Percentiles rank a stretch among this genome's conserved stretches.
phyloP scores from a whole-genome alignment of 495 filamentous ascomycete species.

The Podospora australis region DNA sequence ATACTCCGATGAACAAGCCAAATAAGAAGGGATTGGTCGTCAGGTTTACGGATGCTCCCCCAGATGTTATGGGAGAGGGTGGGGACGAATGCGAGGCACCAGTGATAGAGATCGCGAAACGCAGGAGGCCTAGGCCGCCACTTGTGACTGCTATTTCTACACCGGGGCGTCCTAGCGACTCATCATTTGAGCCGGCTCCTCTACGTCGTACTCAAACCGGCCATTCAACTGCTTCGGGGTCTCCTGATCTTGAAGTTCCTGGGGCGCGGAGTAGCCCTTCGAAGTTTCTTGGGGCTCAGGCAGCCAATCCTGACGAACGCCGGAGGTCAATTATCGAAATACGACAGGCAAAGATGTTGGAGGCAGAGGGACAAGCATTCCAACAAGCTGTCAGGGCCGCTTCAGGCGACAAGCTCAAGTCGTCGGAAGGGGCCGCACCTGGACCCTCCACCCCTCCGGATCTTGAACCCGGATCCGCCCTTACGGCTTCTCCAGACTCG shows the following conservation, averaged over 20 bases:
- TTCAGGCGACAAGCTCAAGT: slow-evolving; percentile 21
- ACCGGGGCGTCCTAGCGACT: slow-evolving; percentile 15
- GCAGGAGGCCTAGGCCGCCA: slow-evolving; percentile 38
- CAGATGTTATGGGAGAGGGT: slow-evolving; percentile 78
- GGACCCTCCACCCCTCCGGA: slow-evolving; percentile 8
- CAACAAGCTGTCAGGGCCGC: slow-evolving; percentile 42
- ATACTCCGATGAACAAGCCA: slow-evolving; percentile 20
- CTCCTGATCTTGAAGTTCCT: slow-evolving; percentile 22
- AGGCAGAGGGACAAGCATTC: slow-evolving; percentile 65
- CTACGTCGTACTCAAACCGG: slow-evolving; percentile 46
- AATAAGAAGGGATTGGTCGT: slow-evolving; percentile 58
- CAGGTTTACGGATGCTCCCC: slow-evolving; percentile 58
- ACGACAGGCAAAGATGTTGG: slow-evolving; percentile 64
- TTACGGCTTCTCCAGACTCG: slow-evolving; percentile 22
- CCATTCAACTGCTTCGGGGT: slow-evolving; percentile 26
- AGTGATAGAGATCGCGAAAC: slow-evolving; percentile 57
- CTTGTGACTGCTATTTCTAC: slow-evolving; percentile 20
- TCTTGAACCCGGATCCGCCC: slow-evolving; percentile 6
- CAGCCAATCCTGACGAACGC: slow-evolving; percentile 31
- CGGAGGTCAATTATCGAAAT: slow-evolving; percentile 47
- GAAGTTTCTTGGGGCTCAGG: slow-evolving; percentile 27
- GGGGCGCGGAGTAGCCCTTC: slow-evolving; percentile 22
- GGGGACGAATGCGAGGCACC: slow-evolving; percentile 74
- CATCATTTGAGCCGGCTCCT: slow-evolving; percentile 28
- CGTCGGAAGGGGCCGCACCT: slow-evolving; percentile 9